Base-by-base conservation (phyloP, 805 yeast species). In the Jamesozyma lodderae region DNA sequence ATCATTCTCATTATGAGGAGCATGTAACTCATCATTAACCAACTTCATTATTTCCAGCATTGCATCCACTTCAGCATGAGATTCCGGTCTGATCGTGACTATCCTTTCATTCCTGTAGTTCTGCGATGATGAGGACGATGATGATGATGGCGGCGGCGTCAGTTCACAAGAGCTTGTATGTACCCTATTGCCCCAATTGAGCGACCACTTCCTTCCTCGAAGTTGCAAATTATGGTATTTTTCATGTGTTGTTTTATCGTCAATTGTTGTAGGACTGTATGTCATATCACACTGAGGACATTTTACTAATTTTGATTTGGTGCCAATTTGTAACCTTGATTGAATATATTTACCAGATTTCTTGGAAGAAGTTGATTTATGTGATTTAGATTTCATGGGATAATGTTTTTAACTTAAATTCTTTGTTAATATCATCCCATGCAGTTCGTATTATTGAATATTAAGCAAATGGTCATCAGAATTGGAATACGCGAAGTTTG, bases 21-120 rank as follows among this genome's bases (percentile, higher is more conserved):
- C 86, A 55, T 69, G 72, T 34, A 81, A 59, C 44, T 75, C 81
- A 6, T 59, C 63, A 51, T 81, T 80, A 6, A 74, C 82, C 52
- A 78, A 59, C 1, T 62, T 59, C 41, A 81, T 53, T 4, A 77
- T 50, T 21, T 67, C 69, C 25, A 59, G 35, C 1, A 67, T 55
- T 1, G 67, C 61, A 8, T 46, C 44, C 1, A 53, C 62, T 39
- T 66, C 72, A 13, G 51, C 46, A 6, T 38, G 36, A n/a, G 31
- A 33, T 1, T 47, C 46, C 0, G 62, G 49, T 37, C 66, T 50
- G 3, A 69, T 57, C 47, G 64, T 63, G 0, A 65, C 59, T 5
- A 72, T 56, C 19, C 40, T 46, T 9, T 62, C 69, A 16, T 38
- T 37, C 11, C 29, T 18, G 8, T 28, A 22, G 27, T 23, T 25